Conservation (phyloP, 306 rosid species). For the Quercus gilva region DNA sequence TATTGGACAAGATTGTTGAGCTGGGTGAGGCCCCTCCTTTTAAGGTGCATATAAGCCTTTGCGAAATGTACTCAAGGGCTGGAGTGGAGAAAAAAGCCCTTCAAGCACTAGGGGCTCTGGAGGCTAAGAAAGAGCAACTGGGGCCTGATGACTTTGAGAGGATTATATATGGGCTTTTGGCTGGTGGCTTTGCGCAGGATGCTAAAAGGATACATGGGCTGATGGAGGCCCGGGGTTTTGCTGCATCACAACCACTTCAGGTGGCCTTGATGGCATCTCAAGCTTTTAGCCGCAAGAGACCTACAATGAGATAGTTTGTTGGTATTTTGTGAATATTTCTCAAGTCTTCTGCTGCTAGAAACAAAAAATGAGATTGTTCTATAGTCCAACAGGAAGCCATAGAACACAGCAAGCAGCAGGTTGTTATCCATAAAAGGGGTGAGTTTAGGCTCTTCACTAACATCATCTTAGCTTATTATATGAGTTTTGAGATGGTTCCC, state of each 20-base stretch:
- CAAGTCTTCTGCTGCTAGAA: slow-evolving; percentile 11
- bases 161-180: slow-evolving; percentile 47
- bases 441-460: slow-evolving; percentile 5
- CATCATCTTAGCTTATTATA: neutral
- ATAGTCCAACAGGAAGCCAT: slow-evolving; percentile 1
- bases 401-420: slow-evolving; percentile 1
- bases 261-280: slow-evolving; percentile 23
- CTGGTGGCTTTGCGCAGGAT: slow-evolving; percentile 64
- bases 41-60: slow-evolving; percentile 70
- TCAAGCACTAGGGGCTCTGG: slow-evolving; percentile 67
- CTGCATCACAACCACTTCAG: slow-evolving; percentile 21
- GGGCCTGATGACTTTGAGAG: slow-evolving; percentile 51
- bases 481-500: neutral
- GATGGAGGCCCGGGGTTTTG: slow-evolving; percentile 72
- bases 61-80: slow-evolving; percentile 72
- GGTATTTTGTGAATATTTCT: slow-evolving; percentile 14
- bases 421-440: neutral
- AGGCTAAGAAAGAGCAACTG: slow-evolving; percentile 67
- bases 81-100: slow-evolving; percentile 78
- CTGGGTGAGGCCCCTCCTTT: slow-evolving; percentile 77
- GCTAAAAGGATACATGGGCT: slow-evolving; percentile 48
- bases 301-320: slow-evolving; percentile 41
- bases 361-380: slow-evolving; percentile 9
- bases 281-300: slow-evolving; percentile 4
- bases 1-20: slow-evolving; percentile 60